Evolutionary conservation across 2,329 filamentous ascomycete species (phyloP), one percentile per base, ranked within the genome.

Genomic region (Fusarium sp.): DNA sequence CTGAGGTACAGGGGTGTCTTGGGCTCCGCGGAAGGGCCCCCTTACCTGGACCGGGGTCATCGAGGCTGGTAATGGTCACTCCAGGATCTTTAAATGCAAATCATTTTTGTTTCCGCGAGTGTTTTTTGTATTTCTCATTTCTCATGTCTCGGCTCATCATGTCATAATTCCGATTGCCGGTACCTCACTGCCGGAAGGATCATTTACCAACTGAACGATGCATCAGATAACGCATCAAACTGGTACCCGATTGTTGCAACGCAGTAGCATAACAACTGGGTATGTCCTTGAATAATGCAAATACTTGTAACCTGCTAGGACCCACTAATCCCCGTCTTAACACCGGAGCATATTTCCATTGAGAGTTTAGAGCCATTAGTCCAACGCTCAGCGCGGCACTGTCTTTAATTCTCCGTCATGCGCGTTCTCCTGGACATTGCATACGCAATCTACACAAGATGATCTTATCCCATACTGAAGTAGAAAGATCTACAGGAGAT

Each of bases 61-160:
- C 1, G 34, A 3, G 32, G 5, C 34, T 20, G 32, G 25, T 25
- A 7, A 25, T 25, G 25, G 25, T 25, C 25, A 25, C 25, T 25
- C 25, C 8, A 25, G 50, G 50, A 20, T 53, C 15, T 8, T 29
- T 14, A 14, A 20, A 53, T 53, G 50, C 50, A 43, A 53, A 53
- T 43, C 50, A 43, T 20, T 6, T 27, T 38, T 38, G 22, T 51
- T 51, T 25, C 34, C 24, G 29, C 18, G 40, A 14, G 18, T 29
- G 12, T 12, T 10, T 18, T 52, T 38, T n/a, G 24, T 25, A 8
- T 6, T 38, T 38, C 34, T 38, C 24, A 29, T 52, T 42, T 22
- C 18, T 52, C 32, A 22, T 12, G 24, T 52, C 49, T 42, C 25
- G 22, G 24, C n/a, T 52, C 49, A 25, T 52, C n/a, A n/a, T 52